phyloP scores from a whole-genome alignment of 441 rosid species.

The Brassica hybrid region DNA sequence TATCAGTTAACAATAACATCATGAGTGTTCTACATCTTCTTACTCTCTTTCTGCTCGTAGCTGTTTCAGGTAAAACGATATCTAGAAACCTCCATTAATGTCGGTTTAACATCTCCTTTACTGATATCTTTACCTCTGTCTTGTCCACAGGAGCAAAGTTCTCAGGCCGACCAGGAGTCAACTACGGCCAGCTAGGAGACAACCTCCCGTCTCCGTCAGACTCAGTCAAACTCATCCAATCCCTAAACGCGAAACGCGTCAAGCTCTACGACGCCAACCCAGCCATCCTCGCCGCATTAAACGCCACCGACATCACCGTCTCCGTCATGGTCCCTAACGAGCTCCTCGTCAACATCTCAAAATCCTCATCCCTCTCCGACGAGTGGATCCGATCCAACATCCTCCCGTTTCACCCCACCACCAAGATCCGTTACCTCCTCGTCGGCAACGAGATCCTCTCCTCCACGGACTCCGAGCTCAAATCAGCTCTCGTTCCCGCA shows the following conservation, averaged over 20 bases:
- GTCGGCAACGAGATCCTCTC: conserved; percentile 88
- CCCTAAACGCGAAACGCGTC: conserved; percentile 68
- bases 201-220: conserved; percentile 70
- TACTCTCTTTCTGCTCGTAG: conserved; percentile 44
- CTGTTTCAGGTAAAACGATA: conserved; percentile 51
- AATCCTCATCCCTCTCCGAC: conserved; percentile 59
- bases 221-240: conserved; percentile 63
- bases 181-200: conserved; percentile 86
- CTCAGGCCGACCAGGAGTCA: conserved; percentile 66
- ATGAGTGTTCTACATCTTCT: conserved; percentile 45
- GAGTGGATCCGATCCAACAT: conserved; percentile 68
- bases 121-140: neutral
- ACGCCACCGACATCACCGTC: conserved; percentile 60
- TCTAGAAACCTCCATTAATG: neutral
- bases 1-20: neutral
- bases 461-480: conserved; percentile 49
- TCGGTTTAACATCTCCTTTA: conserved; percentile 14
- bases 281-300: conserved; percentile 64
- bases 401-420: conserved; percentile 58
- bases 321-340: conserved; percentile 86
- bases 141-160: conserved; percentile 61
- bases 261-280: conserved; percentile 90
- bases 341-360: conserved; percentile 62
- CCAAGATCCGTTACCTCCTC: conserved; percentile 86
- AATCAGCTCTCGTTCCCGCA: conserved; percentile 72